Base-by-base conservation (phyloP, 2,329 filamentous ascomycete species). In the Fusarium penzigii region DNA sequence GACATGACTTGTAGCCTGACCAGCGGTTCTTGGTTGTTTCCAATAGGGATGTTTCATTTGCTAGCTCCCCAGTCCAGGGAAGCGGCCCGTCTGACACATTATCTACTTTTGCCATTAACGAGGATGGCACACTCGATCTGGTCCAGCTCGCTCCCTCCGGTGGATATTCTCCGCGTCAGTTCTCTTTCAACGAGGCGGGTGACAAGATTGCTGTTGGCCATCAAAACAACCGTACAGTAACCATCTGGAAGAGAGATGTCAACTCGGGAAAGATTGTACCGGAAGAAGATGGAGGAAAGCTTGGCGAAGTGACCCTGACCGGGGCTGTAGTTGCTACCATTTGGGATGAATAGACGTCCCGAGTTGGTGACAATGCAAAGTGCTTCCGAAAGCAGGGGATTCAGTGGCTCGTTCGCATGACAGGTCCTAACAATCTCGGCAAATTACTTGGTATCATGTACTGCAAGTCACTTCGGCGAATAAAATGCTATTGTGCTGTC, bases 181-280 rank as follows among this genome's bases (percentile, higher is more conserved):
- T 64, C 29, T 60, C 62, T 0, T 64, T 64, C 41, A 64, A 65
- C 44, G 63, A 62, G 6, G 46, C 43, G 2, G 62, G 62, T 17
- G 62, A 64, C 17, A 64, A 55, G 44, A 56, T 64, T 44, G 62
- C 62, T 0, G 62, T 64, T 4, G 62, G 62, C 2, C 62, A 65
- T 13, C 62, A 64, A 16, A 57, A 49, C 11, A 64, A 64, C 11
- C 55, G 36, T 5, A 64, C 62, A 1, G 62, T 64, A 0, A 51
- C 65, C 0, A 60, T 64, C 10, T 64, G 62, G 62, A 65, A 65
- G 32, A 44, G 62, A 1, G 60, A 64, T 17, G 3, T 64, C 0
- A 5, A 52, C 16, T 56, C 56, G 1, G 62, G 62, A 3, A 64
- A 63, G 38, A 65, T 65, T 2, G n/a, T 65, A 0, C 25, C 46